Conservation (phyloP, 208 protist species). For the Leishmania braziliensis region DNA sequence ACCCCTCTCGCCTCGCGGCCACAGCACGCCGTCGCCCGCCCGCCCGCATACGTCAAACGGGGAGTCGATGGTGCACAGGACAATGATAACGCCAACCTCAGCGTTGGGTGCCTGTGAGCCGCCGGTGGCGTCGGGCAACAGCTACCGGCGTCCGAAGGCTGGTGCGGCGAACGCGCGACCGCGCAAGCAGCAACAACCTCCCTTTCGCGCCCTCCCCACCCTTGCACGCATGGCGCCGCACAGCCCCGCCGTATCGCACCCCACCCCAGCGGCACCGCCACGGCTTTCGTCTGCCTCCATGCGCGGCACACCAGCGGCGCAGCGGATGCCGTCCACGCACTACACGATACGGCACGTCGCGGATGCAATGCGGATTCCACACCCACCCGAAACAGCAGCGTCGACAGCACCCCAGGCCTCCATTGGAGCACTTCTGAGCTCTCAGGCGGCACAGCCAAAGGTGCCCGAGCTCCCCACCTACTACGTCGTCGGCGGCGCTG, state of each 20-base stretch:
- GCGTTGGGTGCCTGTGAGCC: background rate
- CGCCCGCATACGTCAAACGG: background rate
- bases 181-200: conserved; percentile 2
- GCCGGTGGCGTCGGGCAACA: background rate
- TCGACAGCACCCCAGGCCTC: background rate
- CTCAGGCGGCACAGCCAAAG: background rate
- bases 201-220: background rate
- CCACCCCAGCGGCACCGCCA: conserved; percentile 8
- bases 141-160: background rate
- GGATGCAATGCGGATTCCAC: background rate
- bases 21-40: background rate
- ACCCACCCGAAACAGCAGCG: conserved; percentile 5
- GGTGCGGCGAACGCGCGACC: background rate
- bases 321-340: conserved; percentile 16
- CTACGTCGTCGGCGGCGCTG: conserved; percentile 58
- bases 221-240: conserved; percentile 18
- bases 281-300: conserved; percentile 27
- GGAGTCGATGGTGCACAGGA: background rate
- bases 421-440: background rate
- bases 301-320: conserved; percentile 28
- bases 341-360: conserved; percentile 3
- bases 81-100: background rate
- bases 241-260: conserved; percentile 28
- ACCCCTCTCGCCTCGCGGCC: background rate
- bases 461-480: conserved; percentile 9